Conservation (phyloP, 768 basidiomycete genomes). For the Lepiota brunneoincarnata region DNA sequence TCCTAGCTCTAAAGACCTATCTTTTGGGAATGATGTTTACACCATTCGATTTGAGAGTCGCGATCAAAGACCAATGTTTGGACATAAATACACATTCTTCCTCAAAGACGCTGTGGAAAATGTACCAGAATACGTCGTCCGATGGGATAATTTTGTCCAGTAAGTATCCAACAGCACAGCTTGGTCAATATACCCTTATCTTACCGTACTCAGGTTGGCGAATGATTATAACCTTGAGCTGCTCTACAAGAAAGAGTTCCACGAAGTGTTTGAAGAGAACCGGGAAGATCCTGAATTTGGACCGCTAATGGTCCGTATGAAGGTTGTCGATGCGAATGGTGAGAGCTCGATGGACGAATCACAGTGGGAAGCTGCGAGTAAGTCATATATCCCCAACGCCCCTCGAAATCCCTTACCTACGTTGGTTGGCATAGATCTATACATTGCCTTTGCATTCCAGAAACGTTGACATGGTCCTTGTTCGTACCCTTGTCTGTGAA, state of each 20-base stretch:
- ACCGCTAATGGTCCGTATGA: conserved; percentile 85
- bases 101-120: conserved; percentile 94
- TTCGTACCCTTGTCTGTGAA: no score
- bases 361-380: conserved; percentile 99
- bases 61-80: conserved; percentile 62
- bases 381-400: conserved; percentile 30
- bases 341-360: conserved; percentile 92
- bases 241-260: conserved; percentile 83
- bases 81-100: conserved; percentile 93
- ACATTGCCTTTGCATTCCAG: conserved; percentile 90
- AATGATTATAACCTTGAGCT: conserved; percentile 11
- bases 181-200: background rate
- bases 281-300: conserved; percentile 77
- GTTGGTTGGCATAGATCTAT: conserved; percentile 61
- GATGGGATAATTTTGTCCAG: conserved; percentile 91
- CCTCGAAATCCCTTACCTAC: background rate
- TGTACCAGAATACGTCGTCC: conserved; percentile 96
- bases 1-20: conserved; percentile 62
- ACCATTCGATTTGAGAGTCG: conserved; percentile 82
- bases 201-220: conserved; percentile 4
- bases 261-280: conserved; percentile 83
- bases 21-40: conserved; percentile 92
- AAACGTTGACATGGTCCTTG: conserved; percentile 37
- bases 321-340: conserved; percentile 81
- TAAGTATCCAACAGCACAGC: conserved; percentile 44